Base-by-base conservation (phyloP, 139 green algal species). In the Choricystis sp. region DNA sequence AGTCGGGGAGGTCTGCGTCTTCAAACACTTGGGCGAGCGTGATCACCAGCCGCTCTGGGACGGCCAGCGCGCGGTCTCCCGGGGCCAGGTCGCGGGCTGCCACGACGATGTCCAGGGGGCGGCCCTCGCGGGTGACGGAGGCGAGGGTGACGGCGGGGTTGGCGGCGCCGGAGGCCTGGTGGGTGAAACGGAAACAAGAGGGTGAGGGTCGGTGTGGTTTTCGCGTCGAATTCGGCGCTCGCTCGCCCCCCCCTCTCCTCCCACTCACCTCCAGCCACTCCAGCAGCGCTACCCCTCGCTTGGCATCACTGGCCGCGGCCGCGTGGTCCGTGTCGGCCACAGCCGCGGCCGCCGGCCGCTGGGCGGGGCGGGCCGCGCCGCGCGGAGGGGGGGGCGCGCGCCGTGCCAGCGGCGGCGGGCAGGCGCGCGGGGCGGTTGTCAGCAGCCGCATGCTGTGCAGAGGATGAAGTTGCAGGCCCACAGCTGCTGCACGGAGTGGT, bases 11-110 rank as follows among this genome's bases (percentile, higher is more conserved):
- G 3, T 49, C 22, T n/a, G 86, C 80, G 60, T 86, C 81, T 55
- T 89, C 79, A 72, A 95, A 88, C 2, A 94, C 77, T 28, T 83
- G 68, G 56, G 92, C 85, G 23, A 97, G 70, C 0, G 88, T 94
- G 2, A 97, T 80, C 2, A 88, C 66, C 21, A 96, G 68, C 29
- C 79, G 62, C 56, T 94, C 83, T 4, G 90, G 90, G 2, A 97
- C 68, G 4, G 66, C 55, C 25, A 97, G 69, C 0, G 74, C 82
- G 3, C 86, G 48, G 2, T 95, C 85, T 0, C 89, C 88, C 19
- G 83, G 49, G 64, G 19, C 3, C 25, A 81, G 22, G 27, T 68
- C 30, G 29, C 59, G 21, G 0, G 61, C 49, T 0, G 77, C 77
- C n/a, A 84, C 75, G 3, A 70, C 72, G 16, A 84, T 26, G 57